Evolutionary conservation across 2,329 filamentous ascomycete genomes (phyloP), one percentile per base, ranked within the genome.

Genomic region (Fusarium circinatum): DNA sequence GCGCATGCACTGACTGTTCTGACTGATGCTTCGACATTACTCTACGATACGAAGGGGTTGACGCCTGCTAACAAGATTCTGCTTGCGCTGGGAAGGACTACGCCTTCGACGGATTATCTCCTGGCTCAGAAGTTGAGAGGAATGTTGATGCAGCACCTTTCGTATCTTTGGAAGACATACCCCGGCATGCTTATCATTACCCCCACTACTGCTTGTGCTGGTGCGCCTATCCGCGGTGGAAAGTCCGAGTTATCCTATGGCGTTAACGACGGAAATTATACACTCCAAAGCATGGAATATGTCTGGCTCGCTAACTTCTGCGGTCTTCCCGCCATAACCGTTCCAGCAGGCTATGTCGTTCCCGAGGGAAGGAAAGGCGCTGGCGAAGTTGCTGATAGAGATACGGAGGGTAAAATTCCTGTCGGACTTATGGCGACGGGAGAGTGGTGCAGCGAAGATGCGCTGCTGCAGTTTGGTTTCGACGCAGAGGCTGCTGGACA

Each of bases 1-100:
- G 92, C 93, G 0, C 93, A 95, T 80, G 91, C 91, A 28, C 82
- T 95, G 70, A 94, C 93, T 1, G 93, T 95, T 70, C 88, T 95
- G 60, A 87, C 88, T 13, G 93, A 95, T 47, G 86, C 81, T 2
- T 82, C 85, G 4, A 84, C 85, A 2, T 73, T 87, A 22, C 75
- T 89, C 81, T 67, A 84, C 7, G 80, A 90, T 20, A 83, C 86
- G 2, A 76, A 80, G 10, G 84, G 86, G 30, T 84, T 92, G 44
- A 89, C 90, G 0, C 83, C 89, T 0, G 85, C 90, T 0, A 94
- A 91, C 81, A 89, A 90, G 66, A 85, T 95, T 41, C 85, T 95
- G 9, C 84, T 95, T 44, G 87, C 88, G 0, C 85, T 94, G 14
- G 91, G 89, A 45, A 85, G 86, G 39, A 87, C 89, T 12, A 91